Conservation (phyloP, 345 rosid genomes). For the Tarenaya hassleriana region DNA sequence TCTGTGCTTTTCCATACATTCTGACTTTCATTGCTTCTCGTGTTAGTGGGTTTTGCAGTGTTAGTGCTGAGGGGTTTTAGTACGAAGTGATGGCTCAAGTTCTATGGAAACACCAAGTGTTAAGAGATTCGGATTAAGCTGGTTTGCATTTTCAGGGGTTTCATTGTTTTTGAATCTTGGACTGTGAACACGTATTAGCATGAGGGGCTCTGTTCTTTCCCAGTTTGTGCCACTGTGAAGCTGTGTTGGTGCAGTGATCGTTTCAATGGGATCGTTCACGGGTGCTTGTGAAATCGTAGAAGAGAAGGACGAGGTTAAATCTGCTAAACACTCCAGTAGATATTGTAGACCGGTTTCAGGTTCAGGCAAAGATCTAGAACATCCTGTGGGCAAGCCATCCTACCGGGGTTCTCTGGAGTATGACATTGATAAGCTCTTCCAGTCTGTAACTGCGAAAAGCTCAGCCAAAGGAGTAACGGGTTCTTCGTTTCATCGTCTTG, state of each 20-base stretch:
- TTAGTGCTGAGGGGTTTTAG: too few species aligned
- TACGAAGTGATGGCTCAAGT: not conserved
- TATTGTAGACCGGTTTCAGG: conserved; percentile 38
- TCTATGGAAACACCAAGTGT: not conserved
- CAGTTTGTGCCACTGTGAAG: not conserved
- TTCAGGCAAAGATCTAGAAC: conserved; percentile 40
- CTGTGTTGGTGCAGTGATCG: not conserved
- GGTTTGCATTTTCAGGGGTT: not conserved
- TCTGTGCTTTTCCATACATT: not conserved
- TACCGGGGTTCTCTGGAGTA: conserved; percentile 63
- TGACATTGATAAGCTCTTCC: conserved; percentile 84
- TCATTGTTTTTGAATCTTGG: not conserved
- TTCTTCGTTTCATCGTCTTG: conserved; percentile 35
- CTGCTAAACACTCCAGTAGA: conserved; percentile 37
- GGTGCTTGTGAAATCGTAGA: conserved; percentile 82
- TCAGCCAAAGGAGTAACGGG: conserved; percentile 42
- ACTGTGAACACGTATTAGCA: not conserved
- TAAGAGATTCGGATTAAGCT: not conserved
- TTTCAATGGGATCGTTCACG: conserved; percentile 69
- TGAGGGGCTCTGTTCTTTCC: not conserved
- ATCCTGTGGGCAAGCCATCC: conserved; percentile 47
- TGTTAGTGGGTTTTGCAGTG: conserved; percentile 13
- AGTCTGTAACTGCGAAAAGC: conserved; percentile 56
- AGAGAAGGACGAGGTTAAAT: conserved; percentile 49
- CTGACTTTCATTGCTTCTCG: conserved; percentile 3